These are phyloP conservation scores for Wickerhamomyces sydowiorum DNA, from an alignment of 805 yeast species.

Conservation along the genomic window DNA sequence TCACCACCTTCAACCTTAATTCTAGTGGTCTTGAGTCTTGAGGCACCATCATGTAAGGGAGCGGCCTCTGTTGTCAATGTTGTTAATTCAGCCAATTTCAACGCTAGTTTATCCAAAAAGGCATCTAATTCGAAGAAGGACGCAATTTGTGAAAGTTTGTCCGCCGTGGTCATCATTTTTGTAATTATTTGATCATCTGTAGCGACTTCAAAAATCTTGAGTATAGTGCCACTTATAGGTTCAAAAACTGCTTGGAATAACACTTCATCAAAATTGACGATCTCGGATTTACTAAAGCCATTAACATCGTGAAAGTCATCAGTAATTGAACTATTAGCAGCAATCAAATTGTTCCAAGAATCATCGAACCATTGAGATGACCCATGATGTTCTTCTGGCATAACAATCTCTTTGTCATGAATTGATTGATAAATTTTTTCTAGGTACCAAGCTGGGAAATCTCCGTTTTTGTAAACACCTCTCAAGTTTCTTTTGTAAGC, in stretches of 20 bases:
- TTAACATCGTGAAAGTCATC: conserved; percentile 19
- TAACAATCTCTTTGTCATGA: conserved; percentile 80
- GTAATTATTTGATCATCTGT: conserved; percentile 86
- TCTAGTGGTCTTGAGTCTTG: conserved; percentile 5
- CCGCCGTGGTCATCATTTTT: conserved; percentile 81
- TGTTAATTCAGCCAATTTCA: conserved; percentile 61
- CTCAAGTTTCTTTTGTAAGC: conserved; percentile 75
- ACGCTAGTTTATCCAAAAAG: conserved; percentile 62
- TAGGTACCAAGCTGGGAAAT: conserved; percentile 83
- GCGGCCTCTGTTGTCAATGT: conserved; percentile 41
- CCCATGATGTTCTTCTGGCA: conserved; percentile 97
- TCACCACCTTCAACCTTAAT: conserved; percentile 23
- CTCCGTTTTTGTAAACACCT: conserved; percentile 70
- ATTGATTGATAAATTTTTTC: conserved; percentile 77
- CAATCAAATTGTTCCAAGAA: conserved; percentile 67
- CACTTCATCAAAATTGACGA: conserved; percentile 61
- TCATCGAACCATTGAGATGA: conserved; percentile 91
- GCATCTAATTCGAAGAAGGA: conserved; percentile 50
- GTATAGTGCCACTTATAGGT: conserved; percentile 63
- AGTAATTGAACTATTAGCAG: conserved; percentile 30
- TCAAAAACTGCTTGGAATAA: conserved; percentile 62
- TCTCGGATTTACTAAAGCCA: conserved; percentile 17
- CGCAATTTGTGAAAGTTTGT: conserved; percentile 78
- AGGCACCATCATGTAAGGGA: conserved; percentile 2
- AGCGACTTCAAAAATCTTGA: conserved; percentile 80